Percentiles rank a stretch among this genome's conserved stretches.
phyloP scores from a whole-genome alignment of 148 eudicot genomes.

The Rhododendron griersonianum region DNA sequence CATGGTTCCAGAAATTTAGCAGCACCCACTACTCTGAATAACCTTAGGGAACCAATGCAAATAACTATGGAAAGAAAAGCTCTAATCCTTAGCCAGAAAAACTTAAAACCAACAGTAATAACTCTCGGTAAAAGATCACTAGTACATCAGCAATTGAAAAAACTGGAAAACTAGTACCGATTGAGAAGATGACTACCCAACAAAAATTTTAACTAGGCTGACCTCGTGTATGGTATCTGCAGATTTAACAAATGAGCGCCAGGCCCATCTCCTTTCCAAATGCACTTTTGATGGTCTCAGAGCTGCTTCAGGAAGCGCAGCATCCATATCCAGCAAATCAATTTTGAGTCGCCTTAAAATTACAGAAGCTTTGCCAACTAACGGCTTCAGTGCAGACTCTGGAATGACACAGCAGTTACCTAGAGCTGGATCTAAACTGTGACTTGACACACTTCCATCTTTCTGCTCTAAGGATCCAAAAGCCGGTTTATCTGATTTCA shows the following conservation, averaged over 20 bases:
- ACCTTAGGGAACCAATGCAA: not conserved
- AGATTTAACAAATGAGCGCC: slow-evolving; percentile 63
- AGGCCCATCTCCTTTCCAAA: slow-evolving; percentile 44
- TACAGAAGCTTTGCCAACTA: slow-evolving; percentile 42
- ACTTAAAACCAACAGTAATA: not conserved
- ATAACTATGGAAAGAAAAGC: not conserved
- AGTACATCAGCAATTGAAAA: not conserved
- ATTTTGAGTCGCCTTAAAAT: slow-evolving; percentile 51
- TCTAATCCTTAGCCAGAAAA: not conserved
- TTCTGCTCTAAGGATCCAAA: slow-evolving; percentile 2
- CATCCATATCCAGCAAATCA: slow-evolving; percentile 68
- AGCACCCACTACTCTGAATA: not conserved
- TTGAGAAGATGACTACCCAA: not conserved
- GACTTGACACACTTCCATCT: slow-evolving; percentile 11
- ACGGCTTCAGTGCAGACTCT: slow-evolving; percentile 50
- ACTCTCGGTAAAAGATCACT: not conserved
- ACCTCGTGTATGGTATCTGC: slow-evolving; percentile 65
- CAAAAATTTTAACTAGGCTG: not conserved
- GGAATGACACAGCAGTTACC: slow-evolving; percentile 33
- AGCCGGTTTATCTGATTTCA: slow-evolving; percentile 14
- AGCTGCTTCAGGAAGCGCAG: slow-evolving; percentile 61
- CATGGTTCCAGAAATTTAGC: not conserved
- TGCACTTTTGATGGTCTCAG: slow-evolving; percentile 36
- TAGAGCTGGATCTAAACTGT: slow-evolving; percentile 2
- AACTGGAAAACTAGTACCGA: not conserved